Percentiles rank a stretch among this genome's conserved stretches.
Conservation (phyloP, 139 green algal genomes). For the Monoraphidium neglectum region DNA sequence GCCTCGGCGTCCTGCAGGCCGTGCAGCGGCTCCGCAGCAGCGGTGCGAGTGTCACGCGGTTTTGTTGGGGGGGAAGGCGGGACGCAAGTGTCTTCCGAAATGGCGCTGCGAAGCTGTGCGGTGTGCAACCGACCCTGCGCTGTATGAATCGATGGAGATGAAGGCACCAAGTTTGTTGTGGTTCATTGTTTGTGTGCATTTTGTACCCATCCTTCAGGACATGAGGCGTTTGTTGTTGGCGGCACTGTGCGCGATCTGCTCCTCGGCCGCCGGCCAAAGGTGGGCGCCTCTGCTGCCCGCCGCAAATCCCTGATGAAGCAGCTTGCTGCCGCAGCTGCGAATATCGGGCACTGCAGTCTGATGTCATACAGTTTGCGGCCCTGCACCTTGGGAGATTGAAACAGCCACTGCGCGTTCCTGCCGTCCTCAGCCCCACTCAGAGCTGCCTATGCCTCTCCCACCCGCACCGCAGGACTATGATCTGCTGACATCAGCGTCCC, state of each 20-base stretch:
- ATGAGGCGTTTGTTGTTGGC: conserved; percentile 73
- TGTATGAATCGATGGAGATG: neutral
- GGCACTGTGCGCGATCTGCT: conserved; percentile 76
- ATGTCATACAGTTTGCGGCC: too few species aligned
- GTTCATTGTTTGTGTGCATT: neutral
- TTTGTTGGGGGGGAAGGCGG: neutral
- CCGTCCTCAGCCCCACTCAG: too few species aligned
- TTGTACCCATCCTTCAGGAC: conserved; percentile 28
- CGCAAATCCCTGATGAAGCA: too few species aligned
- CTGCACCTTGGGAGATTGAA: too few species aligned
- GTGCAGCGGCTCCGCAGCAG: neutral
- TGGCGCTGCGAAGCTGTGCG: neutral
- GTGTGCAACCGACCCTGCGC: neutral
- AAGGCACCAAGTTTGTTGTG: neutral
- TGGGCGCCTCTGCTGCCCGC: too few species aligned
- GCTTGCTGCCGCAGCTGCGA: too few species aligned
- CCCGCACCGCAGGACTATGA: conserved; percentile 79
- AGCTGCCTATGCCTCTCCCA: too few species aligned
- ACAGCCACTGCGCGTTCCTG: too few species aligned
- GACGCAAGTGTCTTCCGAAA: neutral
- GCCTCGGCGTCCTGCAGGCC: too few species aligned
- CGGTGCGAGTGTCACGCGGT: neutral
- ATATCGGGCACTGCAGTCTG: too few species aligned
- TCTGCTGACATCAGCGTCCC: conserved; percentile 66
- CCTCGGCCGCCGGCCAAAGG: conserved; percentile 48